Percentiles rank a stretch among this genome's conserved stretches.
Conservation (phyloP, 1,284 basidiomycete genomes). For the Moniliophthora roreri region DNA sequence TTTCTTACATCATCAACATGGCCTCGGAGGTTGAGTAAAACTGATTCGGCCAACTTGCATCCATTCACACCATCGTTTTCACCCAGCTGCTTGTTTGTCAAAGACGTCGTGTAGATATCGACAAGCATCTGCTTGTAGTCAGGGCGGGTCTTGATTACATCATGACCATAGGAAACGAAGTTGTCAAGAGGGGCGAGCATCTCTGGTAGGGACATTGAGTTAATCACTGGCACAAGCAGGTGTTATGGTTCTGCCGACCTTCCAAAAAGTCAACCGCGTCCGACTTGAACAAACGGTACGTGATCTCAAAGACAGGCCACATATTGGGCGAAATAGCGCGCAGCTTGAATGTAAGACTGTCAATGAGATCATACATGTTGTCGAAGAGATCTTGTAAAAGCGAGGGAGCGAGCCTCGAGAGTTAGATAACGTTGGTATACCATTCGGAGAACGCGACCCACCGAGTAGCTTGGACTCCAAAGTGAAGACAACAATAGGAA, state of each 20-base stretch:
- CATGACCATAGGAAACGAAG: constrained; percentile 83
- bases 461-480: constrained; percentile 74
- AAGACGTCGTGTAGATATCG: constrained; percentile 81
- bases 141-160: constrained; percentile 68
- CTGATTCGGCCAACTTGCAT: constrained; percentile 83
- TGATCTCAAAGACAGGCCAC: constrained; percentile 87
- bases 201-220: constrained; percentile 52
- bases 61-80: constrained; percentile 84
- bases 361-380: constrained; percentile 86
- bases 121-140: constrained; percentile 83
- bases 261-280: constrained; percentile 86
- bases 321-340: constrained; percentile 75
- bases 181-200: constrained; percentile 91
- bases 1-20: constrained; percentile 70
- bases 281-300: constrained; percentile 83
- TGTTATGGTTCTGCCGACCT: constrained; percentile 41
- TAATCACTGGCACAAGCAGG: constrained; percentile 3
- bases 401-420: not conserved
- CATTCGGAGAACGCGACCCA: constrained; percentile 30
- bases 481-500: constrained; percentile 79
- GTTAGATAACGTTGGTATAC: constrained; percentile 2
- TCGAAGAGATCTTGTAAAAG: constrained; percentile 73
- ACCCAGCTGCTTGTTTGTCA: constrained; percentile 74
- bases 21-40: constrained; percentile 79
- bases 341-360: constrained; percentile 83